Base-by-base conservation (phyloP, 23 red algal genomes). In the Agarophyton chilense region DNA sequence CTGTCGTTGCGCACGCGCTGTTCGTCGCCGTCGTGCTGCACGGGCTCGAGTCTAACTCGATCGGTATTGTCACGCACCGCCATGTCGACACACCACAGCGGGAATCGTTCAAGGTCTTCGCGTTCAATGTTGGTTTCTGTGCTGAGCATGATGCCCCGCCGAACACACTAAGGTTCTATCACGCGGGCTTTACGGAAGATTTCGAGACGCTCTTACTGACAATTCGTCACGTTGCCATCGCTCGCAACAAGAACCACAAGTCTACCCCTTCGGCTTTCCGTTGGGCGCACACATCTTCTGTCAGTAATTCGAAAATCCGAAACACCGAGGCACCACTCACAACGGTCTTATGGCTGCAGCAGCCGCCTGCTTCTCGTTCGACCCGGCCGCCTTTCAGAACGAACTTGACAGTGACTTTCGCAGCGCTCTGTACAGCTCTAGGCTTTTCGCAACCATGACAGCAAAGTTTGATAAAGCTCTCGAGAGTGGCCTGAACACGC, bases 231-330 rank as follows among this genome's bases (percentile, higher is more conserved):
- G 72, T 26, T 62, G 81, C 92, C 51, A 33, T 71, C 18, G 19
- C 0, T 56, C 58, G 18, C 40, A 84, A 26, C 38, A 32, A 55
- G 36, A 78, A 11, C 84, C 75, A 24, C 55, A 34, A 39, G 80
- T 93, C 18, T 82, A 45, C 28, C 76, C 94, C 28, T 40, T 45
- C 38, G 96, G 93, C 31, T 98, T 98, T 72, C 89, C 87, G 4
- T 78, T 98, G 24, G 96, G 96, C 53, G 96, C 86, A 22, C 95
- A 98, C 54, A 70, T 98, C 10, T 61, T 93, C 52, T 78, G 67
- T 58, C 86, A 98, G 34, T 95, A 79, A 43, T 17, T 98, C 11
- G 95, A 58, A 10, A 77, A 56, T 19, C 68, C 63, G 26, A 78
- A 77, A 7, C 50, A 84, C 5, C 16, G 17, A 6, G 89, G 90